Base-by-base conservation (phyloP, 768 basidiomycete species). In the Serendipita sp. region DNA sequence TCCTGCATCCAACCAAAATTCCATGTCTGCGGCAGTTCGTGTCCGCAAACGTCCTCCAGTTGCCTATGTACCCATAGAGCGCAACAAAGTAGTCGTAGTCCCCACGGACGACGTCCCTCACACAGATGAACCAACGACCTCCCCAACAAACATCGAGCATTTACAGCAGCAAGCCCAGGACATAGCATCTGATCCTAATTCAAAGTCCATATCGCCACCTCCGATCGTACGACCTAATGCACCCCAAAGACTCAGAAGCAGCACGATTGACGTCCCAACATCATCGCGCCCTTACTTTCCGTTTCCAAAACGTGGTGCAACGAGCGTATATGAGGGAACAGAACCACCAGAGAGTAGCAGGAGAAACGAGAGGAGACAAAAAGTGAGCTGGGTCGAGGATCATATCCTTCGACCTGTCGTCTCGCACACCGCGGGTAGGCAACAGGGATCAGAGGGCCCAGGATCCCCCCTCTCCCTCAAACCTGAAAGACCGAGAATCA, bases 51-150 rank as follows among this genome's bases (percentile, higher is more conserved):
- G 56, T 8, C 28, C 56, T 30, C 56, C 56, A 2, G 28, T 60
- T 35, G 56, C 56, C 8, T 60, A 28, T 35, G 56, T 60, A 3
- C 56, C 56, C 18, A 28, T 60, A n/a, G 56, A 60, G 28, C 56
- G 28, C 16, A 60, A 60, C 56, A 60, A 60, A 35, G 56, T 60
- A 11, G 56, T 60, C 56, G 56, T 60, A 60, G 56, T 60, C 3
- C 56, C 56, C 16, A 60, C 56, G 32, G 56, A 60, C 34, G 16
- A 51, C 30, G 8, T 51, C 30, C 48, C 48, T 18, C 48, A 18
- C 8, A 32, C 18, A 18, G 18, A 18, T 8, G 48, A 51, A 32
- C 18, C 48, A 18, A 18, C 30, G n/a, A 32, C n/a, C 5, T 51
- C 48, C 8, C 48, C 48, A 18, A 51, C 18, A 51, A 51, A 51